Conservation (phyloP, 176 grass and related monocot genomes). For the Bromus sterilis region DNA sequence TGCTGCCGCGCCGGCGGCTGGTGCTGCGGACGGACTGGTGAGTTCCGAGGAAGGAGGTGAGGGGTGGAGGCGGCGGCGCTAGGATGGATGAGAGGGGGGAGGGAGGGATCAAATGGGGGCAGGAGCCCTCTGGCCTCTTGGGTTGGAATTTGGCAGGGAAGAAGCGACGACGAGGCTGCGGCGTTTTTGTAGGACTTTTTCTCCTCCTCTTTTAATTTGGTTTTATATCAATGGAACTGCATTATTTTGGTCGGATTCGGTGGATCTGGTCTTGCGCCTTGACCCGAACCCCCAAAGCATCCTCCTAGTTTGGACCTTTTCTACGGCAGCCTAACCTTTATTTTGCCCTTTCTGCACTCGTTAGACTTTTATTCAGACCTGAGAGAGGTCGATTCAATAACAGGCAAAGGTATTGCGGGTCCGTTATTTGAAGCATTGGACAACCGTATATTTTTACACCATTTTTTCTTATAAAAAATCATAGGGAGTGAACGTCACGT, state of each 20-base stretch:
- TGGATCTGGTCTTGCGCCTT: constrained; percentile 12
- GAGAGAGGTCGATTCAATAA: background rate
- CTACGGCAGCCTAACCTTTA: background rate
- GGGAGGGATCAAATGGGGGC: background rate
- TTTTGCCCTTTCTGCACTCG: background rate
- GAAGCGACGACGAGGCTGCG: constrained; percentile 26
- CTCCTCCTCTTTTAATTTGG: background rate
- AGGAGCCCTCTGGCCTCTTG: background rate
- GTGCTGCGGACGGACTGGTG: background rate
- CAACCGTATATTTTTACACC: too few relatives aligned
- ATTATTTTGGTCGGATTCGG: constrained; percentile 8
- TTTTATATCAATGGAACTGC: background rate
- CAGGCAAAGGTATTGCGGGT: background rate
- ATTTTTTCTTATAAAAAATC: too few relatives aligned
- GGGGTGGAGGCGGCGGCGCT: background rate
- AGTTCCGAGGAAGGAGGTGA: background rate
- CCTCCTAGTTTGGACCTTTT: constrained; percentile 5
- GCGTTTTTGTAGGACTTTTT: constrained; percentile 32
- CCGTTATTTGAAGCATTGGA: too few relatives aligned
- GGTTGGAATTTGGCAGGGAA: constrained; percentile 19
- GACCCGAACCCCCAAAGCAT: constrained; percentile 2
- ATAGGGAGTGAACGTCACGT: too few relatives aligned
- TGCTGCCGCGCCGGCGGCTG: background rate
- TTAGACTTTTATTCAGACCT: background rate
- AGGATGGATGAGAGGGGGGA: background rate